Percentiles rank a stretch among this genome's conserved stretches.
These are phyloP conservation scores for Mycena alexandri DNA, from an alignment of 768 basidiomycete genomes.

Conservation along the genomic window DNA sequence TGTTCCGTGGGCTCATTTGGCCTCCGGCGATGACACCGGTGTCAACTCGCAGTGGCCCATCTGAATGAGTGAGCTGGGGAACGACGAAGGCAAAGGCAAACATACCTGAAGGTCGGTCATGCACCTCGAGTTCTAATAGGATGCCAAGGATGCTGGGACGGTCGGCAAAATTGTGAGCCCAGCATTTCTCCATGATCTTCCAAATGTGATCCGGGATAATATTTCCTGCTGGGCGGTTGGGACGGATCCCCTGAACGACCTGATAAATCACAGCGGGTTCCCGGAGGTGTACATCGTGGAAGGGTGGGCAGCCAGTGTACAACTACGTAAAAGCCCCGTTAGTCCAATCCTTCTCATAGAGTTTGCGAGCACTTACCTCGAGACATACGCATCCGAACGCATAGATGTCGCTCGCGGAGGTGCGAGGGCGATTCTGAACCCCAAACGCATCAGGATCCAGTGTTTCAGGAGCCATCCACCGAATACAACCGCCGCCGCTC, in stretches of 20 bases:
- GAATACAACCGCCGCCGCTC: slow-evolving; percentile 5
- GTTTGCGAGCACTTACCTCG: slow-evolving; percentile 8
- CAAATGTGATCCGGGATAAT: slow-evolving; percentile 27
- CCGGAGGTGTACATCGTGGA: slow-evolving; percentile 20
- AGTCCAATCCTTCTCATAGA: not conserved
- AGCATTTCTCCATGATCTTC: slow-evolving; percentile 34
- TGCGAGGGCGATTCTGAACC: slow-evolving; percentile 4
- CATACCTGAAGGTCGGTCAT: not conserved
- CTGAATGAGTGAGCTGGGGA: not conserved
- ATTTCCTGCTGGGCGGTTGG: slow-evolving; percentile 13
- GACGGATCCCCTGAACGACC: slow-evolving; percentile 16
- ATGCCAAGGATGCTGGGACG: slow-evolving; percentile 25
- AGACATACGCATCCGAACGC: slow-evolving; percentile 30
- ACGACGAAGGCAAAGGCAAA: not conserved
- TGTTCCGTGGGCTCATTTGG: slow-evolving; percentile 54
- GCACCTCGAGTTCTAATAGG: slow-evolving; percentile 15
- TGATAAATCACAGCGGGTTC: slow-evolving; percentile 27
- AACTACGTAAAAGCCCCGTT: not conserved
- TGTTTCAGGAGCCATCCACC: slow-evolving; percentile 36
- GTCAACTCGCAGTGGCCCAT: slow-evolving; percentile 48
- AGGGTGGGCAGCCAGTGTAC: slow-evolving; percentile 30
- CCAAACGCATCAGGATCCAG: slow-evolving; percentile 22
- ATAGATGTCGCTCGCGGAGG: slow-evolving; percentile 27
- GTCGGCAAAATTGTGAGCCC: slow-evolving; percentile 26
- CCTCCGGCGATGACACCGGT: slow-evolving; percentile 47